Evolutionary conservation across 2,329 filamentous ascomycete genomes (phyloP).

Genomic region (Arthroderma sp.): DNA sequence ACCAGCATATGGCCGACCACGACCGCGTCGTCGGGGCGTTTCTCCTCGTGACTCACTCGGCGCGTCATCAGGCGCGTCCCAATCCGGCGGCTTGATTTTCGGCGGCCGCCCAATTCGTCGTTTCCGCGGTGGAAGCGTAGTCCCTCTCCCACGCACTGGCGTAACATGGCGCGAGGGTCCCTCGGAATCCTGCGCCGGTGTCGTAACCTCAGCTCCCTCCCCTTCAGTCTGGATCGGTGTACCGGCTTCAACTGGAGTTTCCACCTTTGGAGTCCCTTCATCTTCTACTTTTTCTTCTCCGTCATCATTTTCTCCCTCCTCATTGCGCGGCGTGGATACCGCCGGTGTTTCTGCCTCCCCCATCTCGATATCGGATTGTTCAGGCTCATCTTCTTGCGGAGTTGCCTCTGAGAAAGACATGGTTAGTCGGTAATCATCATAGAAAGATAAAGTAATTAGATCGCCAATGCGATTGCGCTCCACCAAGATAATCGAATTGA

Average conservation of each 20-base stretch:
- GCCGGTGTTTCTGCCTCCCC: constrained; percentile 21
- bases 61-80: constrained; percentile 48
- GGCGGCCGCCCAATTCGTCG: constrained; percentile 70
- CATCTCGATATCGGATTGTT: constrained; percentile 36
- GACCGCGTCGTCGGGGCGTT: constrained; percentile 50
- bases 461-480: background rate
- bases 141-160: constrained; percentile 16
- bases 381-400: constrained; percentile 27
- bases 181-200: constrained; percentile 27
- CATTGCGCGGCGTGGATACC: constrained; percentile 21
- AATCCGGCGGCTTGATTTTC: constrained; percentile 71
- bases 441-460: background rate
- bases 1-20: constrained; percentile 43
- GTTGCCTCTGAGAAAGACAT: constrained; percentile 21
- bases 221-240: constrained; percentile 32
- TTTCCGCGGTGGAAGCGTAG: constrained; percentile 39
- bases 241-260: constrained; percentile 18
- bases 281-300: constrained; percentile 9
- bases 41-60: constrained; percentile 29
- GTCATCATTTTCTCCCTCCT: constrained; percentile 20
- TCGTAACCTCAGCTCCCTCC: constrained; percentile 25
- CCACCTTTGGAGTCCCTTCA: constrained; percentile 1
- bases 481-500: background rate
- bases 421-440: background rate
- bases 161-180: constrained; percentile 37